Evolutionary conservation across 257 asterid genomes (phyloP).

Genomic region (Petrea volubilis): DNA sequence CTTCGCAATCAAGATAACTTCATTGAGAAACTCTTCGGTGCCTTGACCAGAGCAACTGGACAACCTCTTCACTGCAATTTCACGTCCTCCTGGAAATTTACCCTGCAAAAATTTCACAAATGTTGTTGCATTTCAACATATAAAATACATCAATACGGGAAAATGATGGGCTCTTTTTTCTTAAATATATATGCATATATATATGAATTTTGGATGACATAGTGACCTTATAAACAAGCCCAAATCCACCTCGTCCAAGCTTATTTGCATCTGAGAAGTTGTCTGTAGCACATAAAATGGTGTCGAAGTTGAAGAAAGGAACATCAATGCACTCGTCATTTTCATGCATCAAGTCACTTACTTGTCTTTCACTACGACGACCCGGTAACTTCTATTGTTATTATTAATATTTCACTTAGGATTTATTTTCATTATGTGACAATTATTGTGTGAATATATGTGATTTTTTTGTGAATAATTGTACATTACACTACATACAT

Average conservation of each 20-base stretch:
- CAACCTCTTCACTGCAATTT: conserved; percentile 53
- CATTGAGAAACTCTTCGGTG: conserved; percentile 46
- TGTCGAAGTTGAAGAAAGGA: conserved; percentile 39
- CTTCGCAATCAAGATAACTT: conserved; percentile 43
- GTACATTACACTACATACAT: too few species aligned
- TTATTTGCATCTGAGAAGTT: conserved; percentile 49
- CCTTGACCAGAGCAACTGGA: conserved; percentile 42
- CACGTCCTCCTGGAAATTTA: conserved; percentile 36
- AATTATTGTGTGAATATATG: too few species aligned
- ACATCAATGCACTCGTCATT: conserved; percentile 39
- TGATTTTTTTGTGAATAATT: too few species aligned
- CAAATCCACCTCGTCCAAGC: conserved; percentile 73
- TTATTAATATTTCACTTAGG: too few species aligned
- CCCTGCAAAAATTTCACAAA: conserved; percentile 30
- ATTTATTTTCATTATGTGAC: too few species aligned
- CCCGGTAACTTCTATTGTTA: too few species aligned
- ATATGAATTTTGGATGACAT: too few species aligned
- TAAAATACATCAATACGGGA: not conserved
- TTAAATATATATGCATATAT: too few species aligned
- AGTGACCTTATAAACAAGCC: conserved; percentile 62
- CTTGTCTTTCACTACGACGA: conserved; percentile 32
- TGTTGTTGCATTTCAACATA: not conserved
- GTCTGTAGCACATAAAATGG: conserved; percentile 49
- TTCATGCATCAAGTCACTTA: conserved; percentile 31
- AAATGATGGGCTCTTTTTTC: too few species aligned